phyloP scores from a whole-genome alignment of 2,329 filamentous ascomycete genomes.

The Epichloe aotearoae region DNA sequence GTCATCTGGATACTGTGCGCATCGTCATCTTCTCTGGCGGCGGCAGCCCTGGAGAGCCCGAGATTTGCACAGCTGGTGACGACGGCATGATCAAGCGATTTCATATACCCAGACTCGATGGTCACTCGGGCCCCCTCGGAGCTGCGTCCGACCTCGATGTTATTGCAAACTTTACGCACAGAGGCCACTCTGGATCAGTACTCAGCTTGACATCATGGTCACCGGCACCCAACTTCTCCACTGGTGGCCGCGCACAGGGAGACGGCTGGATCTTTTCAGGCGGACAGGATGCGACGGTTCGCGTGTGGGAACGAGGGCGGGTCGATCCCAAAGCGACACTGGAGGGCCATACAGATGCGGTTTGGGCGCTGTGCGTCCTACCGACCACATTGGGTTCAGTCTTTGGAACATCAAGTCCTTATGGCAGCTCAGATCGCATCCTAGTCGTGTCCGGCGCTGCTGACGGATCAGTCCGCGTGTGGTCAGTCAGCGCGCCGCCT shows the following conservation, averaged over 20 bases:
- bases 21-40: slow-evolving; percentile 95
- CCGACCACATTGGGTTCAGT: slow-evolving; percentile 69
- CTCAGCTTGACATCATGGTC: slow-evolving; percentile 80
- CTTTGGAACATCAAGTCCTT: slow-evolving; percentile 62
- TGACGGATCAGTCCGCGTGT: slow-evolving; percentile 83
- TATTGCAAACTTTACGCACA: slow-evolving; percentile 84
- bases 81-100: slow-evolving; percentile 95
- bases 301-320: slow-evolving; percentile 88
- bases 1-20: slow-evolving; percentile 86
- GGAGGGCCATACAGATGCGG: slow-evolving; percentile 87
- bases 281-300: slow-evolving; percentile 82
- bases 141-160: slow-evolving; percentile 75
- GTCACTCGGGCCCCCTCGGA: slow-evolving; percentile 30
- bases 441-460: slow-evolving; percentile 83
- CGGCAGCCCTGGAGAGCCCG: slow-evolving; percentile 86
- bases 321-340: slow-evolving; percentile 92
- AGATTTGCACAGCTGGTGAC: slow-evolving; percentile 92
- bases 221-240: slow-evolving; percentile 75
- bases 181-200: slow-evolving; percentile 84
- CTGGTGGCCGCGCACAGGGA: slow-evolving; percentile 72
- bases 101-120: slow-evolving; percentile 76
- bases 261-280: slow-evolving; percentile 99
- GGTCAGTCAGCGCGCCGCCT: slow-evolving; percentile 86
- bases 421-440: slow-evolving; percentile 73
- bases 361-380: slow-evolving; percentile 90